A percentile compares a stretch with the other conserved stretches of the same genome.
phyloP scores from a whole-genome alignment of 106 monocot genomes.

The Phalaenopsis aphrodite region DNA sequence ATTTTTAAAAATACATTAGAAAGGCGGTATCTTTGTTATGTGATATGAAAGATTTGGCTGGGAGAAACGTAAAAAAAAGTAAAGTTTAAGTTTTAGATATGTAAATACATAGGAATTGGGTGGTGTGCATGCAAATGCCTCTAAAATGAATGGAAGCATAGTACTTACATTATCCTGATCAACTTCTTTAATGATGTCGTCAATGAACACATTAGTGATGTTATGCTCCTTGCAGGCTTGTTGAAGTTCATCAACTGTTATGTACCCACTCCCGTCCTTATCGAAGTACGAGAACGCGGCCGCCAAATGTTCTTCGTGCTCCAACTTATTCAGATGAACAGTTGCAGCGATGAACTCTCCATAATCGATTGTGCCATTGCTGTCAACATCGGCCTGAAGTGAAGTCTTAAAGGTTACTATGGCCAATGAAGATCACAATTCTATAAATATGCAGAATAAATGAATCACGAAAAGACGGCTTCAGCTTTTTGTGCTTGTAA shows the following conservation, averaged over 20 bases:
- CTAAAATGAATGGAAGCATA: background rate
- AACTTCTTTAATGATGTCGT: constrained; percentile 60
- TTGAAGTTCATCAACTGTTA: constrained; percentile 57
- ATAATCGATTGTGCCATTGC: constrained; percentile 58
- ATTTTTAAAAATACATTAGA: too few relatives aligned
- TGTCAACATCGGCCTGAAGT: constrained; percentile 56
- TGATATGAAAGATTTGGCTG: too few relatives aligned
- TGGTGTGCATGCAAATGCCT: too few relatives aligned
- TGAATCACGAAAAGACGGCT: too few relatives aligned
- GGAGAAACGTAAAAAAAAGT: too few relatives aligned
- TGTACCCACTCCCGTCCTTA: constrained; percentile 65
- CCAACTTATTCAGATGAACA: constrained; percentile 67
- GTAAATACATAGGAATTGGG: too few relatives aligned
- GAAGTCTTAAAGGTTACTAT: constrained; percentile 6
- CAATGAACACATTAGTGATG: constrained; percentile 38
- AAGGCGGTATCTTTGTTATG: too few relatives aligned
- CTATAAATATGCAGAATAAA: background rate
- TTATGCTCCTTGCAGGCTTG: constrained; percentile 55
- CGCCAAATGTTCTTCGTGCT: constrained; percentile 59
- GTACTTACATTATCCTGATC: constrained; percentile 69
- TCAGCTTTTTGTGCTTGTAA: too few relatives aligned
- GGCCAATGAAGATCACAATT: background rate
- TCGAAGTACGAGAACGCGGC: constrained; percentile 81
- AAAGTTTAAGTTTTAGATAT: too few relatives aligned
- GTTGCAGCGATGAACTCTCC: constrained; percentile 79